Evolutionary conservation across 768 basidiomycete species (phyloP).

Genomic region (Coprinopsis cinerea): DNA sequence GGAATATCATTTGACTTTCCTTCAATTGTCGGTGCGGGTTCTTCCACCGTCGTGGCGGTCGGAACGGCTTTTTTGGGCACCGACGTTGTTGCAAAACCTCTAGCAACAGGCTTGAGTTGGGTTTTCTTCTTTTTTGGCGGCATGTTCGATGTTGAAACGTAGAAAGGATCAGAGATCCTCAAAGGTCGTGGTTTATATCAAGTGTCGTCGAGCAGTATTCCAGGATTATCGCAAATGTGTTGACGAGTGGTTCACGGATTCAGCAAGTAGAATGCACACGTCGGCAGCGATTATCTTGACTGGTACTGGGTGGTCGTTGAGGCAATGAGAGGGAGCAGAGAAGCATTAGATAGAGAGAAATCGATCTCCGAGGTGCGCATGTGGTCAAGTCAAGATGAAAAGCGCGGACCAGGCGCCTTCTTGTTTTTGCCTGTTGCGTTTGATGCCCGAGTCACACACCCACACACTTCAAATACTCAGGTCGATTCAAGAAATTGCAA

Average conservation of each 20-base stretch:
- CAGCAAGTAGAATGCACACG: neutral
- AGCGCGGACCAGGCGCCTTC: neutral
- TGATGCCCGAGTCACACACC: neutral
- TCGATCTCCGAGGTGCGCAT: neutral
- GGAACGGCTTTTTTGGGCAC: slow-evolving; percentile 66
- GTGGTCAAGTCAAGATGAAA: neutral
- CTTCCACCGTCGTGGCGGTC: slow-evolving; percentile 17
- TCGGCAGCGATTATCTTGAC: neutral
- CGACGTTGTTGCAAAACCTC: slow-evolving; percentile 80
- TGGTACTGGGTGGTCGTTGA: neutral
- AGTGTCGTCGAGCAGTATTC: neutral
- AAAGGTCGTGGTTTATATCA: neutral
- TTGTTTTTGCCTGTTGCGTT: neutral
- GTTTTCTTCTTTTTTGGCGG: slow-evolving; percentile 77
- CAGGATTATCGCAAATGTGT: too few species aligned
- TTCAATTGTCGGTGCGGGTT: slow-evolving; percentile 1
- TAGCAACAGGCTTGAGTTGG: slow-evolving; percentile 64
- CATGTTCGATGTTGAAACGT: slow-evolving; percentile 1
- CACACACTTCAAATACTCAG: neutral
- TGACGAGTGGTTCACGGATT: neutral
- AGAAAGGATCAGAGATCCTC: neutral
- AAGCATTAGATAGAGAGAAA: slow-evolving; percentile 2
- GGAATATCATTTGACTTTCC: slow-evolving; percentile 4
- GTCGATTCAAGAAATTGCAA: too few species aligned
- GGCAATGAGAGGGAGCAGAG: neutral